A percentile compares a stretch with the other conserved stretches of the same genome.
Evolutionary conservation across 352 stramenopile species (phyloP).

Genomic region (Phytophthora tubulina): DNA sequence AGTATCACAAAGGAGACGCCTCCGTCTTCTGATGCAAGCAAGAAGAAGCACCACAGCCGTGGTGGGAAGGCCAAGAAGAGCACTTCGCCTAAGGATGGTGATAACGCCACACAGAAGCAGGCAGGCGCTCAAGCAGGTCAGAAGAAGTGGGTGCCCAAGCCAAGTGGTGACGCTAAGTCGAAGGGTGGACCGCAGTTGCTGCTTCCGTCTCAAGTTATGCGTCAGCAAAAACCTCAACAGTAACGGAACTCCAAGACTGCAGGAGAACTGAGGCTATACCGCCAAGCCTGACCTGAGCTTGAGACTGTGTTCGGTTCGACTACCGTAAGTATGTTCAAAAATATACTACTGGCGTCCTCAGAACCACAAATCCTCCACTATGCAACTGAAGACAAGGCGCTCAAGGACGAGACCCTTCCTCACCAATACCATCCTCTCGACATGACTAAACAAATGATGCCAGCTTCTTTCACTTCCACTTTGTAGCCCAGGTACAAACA

Average conservation of each 20-base stretch:
- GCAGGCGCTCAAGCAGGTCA: constrained; percentile 13
- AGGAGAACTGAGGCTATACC: neutral
- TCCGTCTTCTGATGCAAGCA: constrained; percentile 8
- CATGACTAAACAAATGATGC: neutral
- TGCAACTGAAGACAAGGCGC: constrained; percentile 13
- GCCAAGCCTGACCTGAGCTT: constrained; percentile 15
- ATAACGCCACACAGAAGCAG: constrained; percentile 9
- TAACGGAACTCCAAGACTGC: constrained; percentile 6
- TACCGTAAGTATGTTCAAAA: constrained; percentile 44
- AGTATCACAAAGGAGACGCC: constrained; percentile 14
- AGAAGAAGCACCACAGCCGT: constrained; percentile 33
- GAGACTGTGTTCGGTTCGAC: constrained; percentile 22
- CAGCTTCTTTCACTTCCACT: constrained; percentile 16
- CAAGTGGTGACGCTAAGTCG: constrained; percentile 24
- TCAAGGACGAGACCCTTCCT: constrained; percentile 27
- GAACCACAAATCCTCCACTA: constrained; percentile 28
- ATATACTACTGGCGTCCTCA: constrained; percentile 42
- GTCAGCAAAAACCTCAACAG: constrained; percentile 55
- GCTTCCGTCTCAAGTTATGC: constrained; percentile 62
- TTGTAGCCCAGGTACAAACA: constrained; percentile 19
- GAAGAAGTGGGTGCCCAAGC: constrained; percentile 53
- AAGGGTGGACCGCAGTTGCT: constrained; percentile 42
- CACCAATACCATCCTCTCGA: neutral
- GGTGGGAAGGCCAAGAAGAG: constrained; percentile 33
- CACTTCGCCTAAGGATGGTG: constrained; percentile 7